phyloP scores from a whole-genome alignment of 2,329 filamentous ascomycete species.

The Cadophora gregata region DNA sequence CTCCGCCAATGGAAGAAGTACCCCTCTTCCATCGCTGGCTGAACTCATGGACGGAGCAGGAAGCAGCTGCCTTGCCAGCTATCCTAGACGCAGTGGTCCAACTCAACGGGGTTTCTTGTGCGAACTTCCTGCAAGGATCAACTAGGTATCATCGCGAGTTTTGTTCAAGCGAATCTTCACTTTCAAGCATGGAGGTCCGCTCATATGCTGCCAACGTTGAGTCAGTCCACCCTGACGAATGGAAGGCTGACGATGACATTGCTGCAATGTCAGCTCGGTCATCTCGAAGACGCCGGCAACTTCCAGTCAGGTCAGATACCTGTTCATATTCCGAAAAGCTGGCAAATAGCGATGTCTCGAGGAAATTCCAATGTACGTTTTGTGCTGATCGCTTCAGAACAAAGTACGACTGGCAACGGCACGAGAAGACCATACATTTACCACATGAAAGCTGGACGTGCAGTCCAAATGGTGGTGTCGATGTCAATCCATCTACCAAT shows the following conservation, averaged over 20 bases:
- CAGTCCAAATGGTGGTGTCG: background rate
- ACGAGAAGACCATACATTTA: conserved; percentile 2
- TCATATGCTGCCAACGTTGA: background rate
- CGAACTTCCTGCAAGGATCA: background rate
- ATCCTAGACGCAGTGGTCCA: conserved; percentile 1
- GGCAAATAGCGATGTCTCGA: background rate
- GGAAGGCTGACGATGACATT: background rate
- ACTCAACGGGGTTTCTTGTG: background rate
- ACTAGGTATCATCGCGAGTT: conserved; percentile 7
- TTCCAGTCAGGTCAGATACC: background rate
- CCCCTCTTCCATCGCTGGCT: conserved; percentile 9
- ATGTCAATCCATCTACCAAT: background rate
- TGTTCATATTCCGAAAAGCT: background rate
- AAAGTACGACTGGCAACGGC: conserved; percentile 9
- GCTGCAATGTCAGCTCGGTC: background rate
- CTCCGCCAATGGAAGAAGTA: background rate
- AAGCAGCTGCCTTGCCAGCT: background rate
- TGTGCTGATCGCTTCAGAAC: conserved; percentile 3
- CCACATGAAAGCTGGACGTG: background rate
- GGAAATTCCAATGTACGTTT: conserved; percentile 9
- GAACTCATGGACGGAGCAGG: background rate
- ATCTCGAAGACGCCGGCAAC: background rate
- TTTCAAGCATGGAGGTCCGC: conserved; percentile 10
- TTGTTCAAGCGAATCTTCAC: background rate
- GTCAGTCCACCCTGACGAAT: background rate